Percentiles rank a stretch among this genome's conserved stretches.
phyloP scores from a whole-genome alignment of 1,284 basidiomycete species.

The Trametes versicolor region DNA sequence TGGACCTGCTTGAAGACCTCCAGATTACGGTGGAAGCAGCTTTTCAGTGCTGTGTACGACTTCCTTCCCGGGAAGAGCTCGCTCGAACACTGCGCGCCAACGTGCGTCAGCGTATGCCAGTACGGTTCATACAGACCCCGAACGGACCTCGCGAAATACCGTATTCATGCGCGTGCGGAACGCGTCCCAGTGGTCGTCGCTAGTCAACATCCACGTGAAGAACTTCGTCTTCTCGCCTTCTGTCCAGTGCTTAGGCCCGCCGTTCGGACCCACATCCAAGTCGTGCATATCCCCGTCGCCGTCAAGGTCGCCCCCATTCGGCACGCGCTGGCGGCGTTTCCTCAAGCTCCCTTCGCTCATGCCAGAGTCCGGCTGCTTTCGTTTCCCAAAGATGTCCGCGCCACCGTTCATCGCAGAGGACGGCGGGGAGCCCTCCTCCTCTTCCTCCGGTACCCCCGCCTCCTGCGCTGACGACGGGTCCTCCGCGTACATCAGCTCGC shows the following conservation, averaged over 20 bases:
- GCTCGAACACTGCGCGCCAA: constrained; percentile 61
- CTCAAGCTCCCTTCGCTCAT: constrained; percentile 18
- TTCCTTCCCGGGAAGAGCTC: constrained; percentile 78
- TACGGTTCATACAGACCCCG: background rate
- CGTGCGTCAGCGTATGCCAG: background rate
- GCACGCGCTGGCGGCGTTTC: constrained; percentile 31
- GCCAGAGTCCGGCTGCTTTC: constrained; percentile 32
- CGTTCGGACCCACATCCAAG: constrained; percentile 39
- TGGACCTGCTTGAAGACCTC: constrained; percentile 83
- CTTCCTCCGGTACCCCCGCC: constrained; percentile 14
- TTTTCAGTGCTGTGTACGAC: constrained; percentile 81
- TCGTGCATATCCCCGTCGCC: constrained; percentile 37
- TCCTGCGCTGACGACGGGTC: constrained; percentile 12
- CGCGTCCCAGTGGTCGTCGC: constrained; percentile 78
- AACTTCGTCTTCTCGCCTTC: constrained; percentile 79
- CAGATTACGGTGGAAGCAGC: constrained; percentile 83
- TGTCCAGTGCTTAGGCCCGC: constrained; percentile 81
- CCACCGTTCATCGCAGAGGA: constrained; percentile 12
- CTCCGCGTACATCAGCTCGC: constrained; percentile 26
- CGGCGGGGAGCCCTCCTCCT: constrained; percentile 23
- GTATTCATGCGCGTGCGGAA: constrained; percentile 81
- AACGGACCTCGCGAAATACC: constrained; percentile 74
- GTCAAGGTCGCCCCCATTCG: constrained; percentile 1
- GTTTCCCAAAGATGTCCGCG: constrained; percentile 27
- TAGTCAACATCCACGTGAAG: constrained; percentile 79